Evolutionary conservation across 768 basidiomycete species (phyloP).

Genomic region (Hypsizygus marmoreus): DNA sequence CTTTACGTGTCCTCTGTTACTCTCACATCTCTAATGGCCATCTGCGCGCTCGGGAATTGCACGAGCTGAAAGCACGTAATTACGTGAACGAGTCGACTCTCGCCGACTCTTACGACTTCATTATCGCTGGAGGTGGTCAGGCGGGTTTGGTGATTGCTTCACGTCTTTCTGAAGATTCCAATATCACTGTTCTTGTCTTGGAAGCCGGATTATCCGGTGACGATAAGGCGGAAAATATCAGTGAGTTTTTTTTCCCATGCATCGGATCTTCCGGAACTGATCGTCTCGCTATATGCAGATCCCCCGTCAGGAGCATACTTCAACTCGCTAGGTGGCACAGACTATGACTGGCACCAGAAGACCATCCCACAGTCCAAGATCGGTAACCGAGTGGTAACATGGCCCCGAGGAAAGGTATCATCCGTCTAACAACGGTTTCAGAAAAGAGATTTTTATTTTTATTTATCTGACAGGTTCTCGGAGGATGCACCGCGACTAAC

Average conservation of each 20-base stretch:
- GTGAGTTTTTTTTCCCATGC: slow-evolving; percentile 24
- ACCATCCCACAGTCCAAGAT: slow-evolving; percentile 50
- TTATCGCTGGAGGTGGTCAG: slow-evolving; percentile 36
- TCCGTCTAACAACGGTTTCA: background rate
- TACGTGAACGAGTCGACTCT: slow-evolving; percentile 14
- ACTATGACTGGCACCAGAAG: slow-evolving; percentile 58
- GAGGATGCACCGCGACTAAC: slow-evolving; percentile 71
- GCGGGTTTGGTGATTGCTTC: slow-evolving; percentile 40
- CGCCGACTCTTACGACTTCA: slow-evolving; percentile 34
- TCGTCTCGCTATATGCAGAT: slow-evolving; percentile 31
- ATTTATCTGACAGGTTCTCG: slow-evolving; percentile 66
- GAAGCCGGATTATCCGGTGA: slow-evolving; percentile 50
- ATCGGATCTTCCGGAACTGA: background rate
- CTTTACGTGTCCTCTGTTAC: slow-evolving; percentile 1
- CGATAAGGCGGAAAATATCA: slow-evolving; percentile 31
- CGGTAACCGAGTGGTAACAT: slow-evolving; percentile 43
- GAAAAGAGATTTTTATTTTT: background rate
- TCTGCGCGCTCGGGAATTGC: background rate
- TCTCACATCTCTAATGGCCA: slow-evolving; percentile 1
- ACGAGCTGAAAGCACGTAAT: slow-evolving; percentile 15
- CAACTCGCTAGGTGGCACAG: slow-evolving; percentile 43
- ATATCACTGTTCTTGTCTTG: slow-evolving; percentile 37
- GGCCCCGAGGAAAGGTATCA: slow-evolving; percentile 63
- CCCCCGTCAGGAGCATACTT: slow-evolving; percentile 55
- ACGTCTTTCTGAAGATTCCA: slow-evolving; percentile 35